Evolutionary conservation across 352 stramenopile genomes (phyloP), one percentile per base, ranked within the genome.

Genomic region (Phytophthora kernoviae): DNA sequence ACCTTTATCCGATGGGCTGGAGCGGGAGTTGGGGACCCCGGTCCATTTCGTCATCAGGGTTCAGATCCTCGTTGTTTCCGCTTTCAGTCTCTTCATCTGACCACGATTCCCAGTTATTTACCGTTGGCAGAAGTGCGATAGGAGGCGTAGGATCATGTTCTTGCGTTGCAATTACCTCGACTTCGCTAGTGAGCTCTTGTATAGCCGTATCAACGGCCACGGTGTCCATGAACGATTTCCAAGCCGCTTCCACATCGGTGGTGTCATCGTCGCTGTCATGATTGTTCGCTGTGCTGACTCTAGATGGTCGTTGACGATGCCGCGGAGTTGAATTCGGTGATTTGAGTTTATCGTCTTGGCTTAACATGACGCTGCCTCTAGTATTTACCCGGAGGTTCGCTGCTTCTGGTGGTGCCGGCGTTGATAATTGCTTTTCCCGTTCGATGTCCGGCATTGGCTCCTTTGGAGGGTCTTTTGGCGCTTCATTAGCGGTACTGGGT

Each of bases 241-340:
- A 91, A 17, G 79, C 81, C 1, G 51, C 47, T 40, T 88, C 77
- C 1, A 91, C 81, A 26, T 91, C 81, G 8, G 59, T 72, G 3
- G 70, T 88, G 55, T 89, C 77, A n/a, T 66, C 67, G 5, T 87
- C 75, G 14, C 84, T 79, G 17, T 88, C 72, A 32, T 83, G 73
- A 30, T 59, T 54, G 17, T 26, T 50, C 14, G 58, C 21, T 30
- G 1, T 46, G 11, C 22, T 34, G 10, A 22, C 65, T 58, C 55
- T 46, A 59, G 61, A 68, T 27, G 21, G 32, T 33, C 34, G 40
- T 4, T 65, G 54, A 52, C 49, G 58, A 21, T 39, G 68, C 41
- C 42, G 46, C 41, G 62, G 49, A 30, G 56, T 65, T 47, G 53
- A 56, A 40, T 17, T 21, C 15, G 39, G 42, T 15, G 46, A 18